Evolutionary conservation across 2,329 filamentous ascomycete genomes (phyloP).

Genomic region (Botrytis fragariae): DNA sequence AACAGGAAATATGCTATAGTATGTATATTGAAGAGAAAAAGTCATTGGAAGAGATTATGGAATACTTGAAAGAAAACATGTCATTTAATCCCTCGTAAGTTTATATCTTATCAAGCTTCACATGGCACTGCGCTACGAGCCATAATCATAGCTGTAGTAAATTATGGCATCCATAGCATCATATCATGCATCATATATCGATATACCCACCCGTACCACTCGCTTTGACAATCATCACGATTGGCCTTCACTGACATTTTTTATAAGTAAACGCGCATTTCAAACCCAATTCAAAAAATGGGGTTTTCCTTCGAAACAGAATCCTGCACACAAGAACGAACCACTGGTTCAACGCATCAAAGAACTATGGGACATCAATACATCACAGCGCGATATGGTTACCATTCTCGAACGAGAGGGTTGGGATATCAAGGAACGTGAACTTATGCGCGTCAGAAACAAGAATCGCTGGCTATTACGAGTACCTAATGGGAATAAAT

Average conservation of each 20-base stretch:
- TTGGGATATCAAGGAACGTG: constrained; percentile 67
- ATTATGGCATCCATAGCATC: constrained; percentile 26
- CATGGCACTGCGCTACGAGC: not conserved
- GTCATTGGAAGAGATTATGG: constrained; percentile 71
- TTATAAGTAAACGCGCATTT: constrained; percentile 66
- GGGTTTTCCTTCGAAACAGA: constrained; percentile 74
- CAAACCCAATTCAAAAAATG: constrained; percentile 75
- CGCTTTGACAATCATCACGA: constrained; percentile 22
- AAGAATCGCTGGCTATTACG: constrained; percentile 68
- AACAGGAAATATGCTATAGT: constrained; percentile 62
- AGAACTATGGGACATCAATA: constrained; percentile 75
- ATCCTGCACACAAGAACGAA: constrained; percentile 67
- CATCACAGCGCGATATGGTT: constrained; percentile 71
- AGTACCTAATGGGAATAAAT: constrained; percentile 56
- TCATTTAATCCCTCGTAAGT: constrained; percentile 48
- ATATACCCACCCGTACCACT: constrained; percentile 28
- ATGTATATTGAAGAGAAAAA: constrained; percentile 76
- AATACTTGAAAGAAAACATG: constrained; percentile 62
- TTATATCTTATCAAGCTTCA: not conserved
- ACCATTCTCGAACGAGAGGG: constrained; percentile 68
- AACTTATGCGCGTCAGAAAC: constrained; percentile 66
- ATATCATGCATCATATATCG: constrained; percentile 3
- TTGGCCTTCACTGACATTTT: not conserved
- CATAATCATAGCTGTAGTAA: constrained; percentile 21
- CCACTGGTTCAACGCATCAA: constrained; percentile 66